Evolutionary conservation across 2,329 filamentous ascomycete genomes (phyloP).

Genomic region (Paecilomyces sp.): DNA sequence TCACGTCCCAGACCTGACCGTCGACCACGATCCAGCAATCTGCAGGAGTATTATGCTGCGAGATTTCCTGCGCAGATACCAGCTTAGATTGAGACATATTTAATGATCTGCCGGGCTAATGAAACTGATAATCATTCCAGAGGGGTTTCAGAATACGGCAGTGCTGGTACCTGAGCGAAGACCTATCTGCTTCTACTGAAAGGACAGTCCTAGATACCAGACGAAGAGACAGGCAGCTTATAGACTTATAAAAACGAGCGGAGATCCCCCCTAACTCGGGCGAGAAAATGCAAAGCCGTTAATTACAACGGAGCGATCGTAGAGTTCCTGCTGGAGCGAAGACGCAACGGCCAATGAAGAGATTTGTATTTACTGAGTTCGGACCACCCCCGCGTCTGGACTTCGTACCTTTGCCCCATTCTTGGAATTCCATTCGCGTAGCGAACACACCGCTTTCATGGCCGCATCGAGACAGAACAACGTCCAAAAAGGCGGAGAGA

Average conservation of each 20-base stretch:
- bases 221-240: neutral
- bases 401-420: neutral
- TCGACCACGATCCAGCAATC: conserved; percentile 64
- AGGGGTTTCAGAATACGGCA: neutral
- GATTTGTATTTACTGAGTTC: neutral
- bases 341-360: neutral
- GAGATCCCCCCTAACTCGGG: neutral
- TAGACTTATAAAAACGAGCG: neutral
- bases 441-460: neutral
- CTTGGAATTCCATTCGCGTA: neutral
- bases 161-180: too few species aligned
- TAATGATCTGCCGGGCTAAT: neutral
- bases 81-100: conserved; percentile 23
- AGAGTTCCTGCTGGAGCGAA: neutral
- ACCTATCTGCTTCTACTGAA: neutral
- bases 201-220: neutral
- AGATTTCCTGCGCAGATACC: conserved; percentile 39
- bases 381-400: neutral
- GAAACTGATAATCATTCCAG: neutral
- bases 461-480: neutral
- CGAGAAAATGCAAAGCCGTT: neutral
- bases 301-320: neutral
- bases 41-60: conserved; percentile 40
- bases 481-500: neutral
- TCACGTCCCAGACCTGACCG: conserved; percentile 61